Conservation (phyloP, 192 early-diverging fungal genomes). For the Dimargaris cristalligena region DNA sequence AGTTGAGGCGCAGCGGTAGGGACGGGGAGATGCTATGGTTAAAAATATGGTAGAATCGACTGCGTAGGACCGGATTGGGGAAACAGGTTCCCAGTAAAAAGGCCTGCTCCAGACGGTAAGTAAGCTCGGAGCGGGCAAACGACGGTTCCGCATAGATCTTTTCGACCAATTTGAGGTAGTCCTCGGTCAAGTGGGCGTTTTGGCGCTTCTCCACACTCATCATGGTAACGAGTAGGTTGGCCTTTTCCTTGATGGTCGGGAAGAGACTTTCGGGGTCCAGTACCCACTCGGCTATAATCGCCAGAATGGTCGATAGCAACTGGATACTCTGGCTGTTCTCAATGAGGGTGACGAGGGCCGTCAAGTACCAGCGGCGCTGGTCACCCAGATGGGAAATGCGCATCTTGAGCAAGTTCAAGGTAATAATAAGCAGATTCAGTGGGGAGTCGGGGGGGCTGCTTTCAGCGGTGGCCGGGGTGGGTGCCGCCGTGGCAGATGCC, state of each 20-base stretch:
- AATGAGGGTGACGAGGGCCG: slow-evolving; percentile 62
- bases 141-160: slow-evolving; percentile 70
- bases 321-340: slow-evolving; percentile 63
- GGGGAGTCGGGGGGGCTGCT: slow-evolving; percentile 22
- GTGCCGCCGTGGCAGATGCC: background rate
- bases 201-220: slow-evolving; percentile 62
- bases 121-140: slow-evolving; percentile 80
- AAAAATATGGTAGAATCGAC: slow-evolving; percentile 64
- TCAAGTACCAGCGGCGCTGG: slow-evolving; percentile 69
- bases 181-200: slow-evolving; percentile 52
- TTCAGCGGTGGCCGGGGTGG: background rate
- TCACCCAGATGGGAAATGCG: slow-evolving; percentile 64
- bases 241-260: slow-evolving; percentile 94
- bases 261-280: slow-evolving; percentile 64
- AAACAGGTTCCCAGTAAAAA: slow-evolving; percentile 82
- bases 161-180: slow-evolving; percentile 80
- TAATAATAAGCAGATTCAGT: slow-evolving; percentile 33
- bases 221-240: slow-evolving; percentile 81
- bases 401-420: slow-evolving; percentile 31
- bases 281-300: slow-evolving; percentile 80
- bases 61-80: slow-evolving; percentile 61
- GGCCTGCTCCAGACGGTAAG: slow-evolving; percentile 81
- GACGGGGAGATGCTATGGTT: slow-evolving; percentile 55
- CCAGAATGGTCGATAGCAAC: slow-evolving; percentile 56
- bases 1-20: slow-evolving; percentile 62